phyloP scores from a whole-genome alignment of 345 rosid genomes.

The Eucalyptus albens region DNA sequence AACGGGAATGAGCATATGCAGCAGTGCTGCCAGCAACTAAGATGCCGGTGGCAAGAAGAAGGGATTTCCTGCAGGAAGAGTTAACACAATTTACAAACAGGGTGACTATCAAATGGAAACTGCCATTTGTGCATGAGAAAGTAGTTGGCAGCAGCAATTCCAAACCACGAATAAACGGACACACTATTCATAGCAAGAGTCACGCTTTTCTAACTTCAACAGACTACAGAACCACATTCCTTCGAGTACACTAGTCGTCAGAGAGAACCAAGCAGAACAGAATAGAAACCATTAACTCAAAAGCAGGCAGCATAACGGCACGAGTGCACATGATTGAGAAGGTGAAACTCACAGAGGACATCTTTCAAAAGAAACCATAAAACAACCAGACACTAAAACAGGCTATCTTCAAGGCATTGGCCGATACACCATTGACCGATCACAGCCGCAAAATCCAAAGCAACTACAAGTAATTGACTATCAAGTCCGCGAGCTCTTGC shows the following conservation, averaged over 20 bases:
- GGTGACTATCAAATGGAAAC: background rate
- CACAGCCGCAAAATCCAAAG: background rate
- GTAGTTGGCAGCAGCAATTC: background rate
- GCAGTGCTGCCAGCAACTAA: conserved; percentile 86
- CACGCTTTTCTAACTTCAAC: background rate
- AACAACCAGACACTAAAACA: background rate
- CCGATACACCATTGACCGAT: background rate
- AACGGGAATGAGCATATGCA: conserved; percentile 55
- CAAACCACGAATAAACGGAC: background rate
- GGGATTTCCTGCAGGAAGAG: conserved; percentile 46
- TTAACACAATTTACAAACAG: background rate
- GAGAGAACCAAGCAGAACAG: background rate
- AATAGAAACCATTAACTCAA: background rate
- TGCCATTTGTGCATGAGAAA: background rate
- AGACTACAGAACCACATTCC: background rate
- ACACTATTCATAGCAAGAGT: background rate
- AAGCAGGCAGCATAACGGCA: background rate
- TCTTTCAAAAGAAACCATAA: background rate
- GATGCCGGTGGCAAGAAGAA: conserved; percentile 73
- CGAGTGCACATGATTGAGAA: background rate
- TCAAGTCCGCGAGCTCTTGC: background rate
- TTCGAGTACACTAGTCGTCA: background rate
- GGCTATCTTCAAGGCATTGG: background rate
- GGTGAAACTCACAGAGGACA: background rate
- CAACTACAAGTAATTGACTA: background rate